These are phyloP conservation scores for Celoporthe dispersa DNA, from an alignment of 2,329 filamentous ascomycete species.

Conservation along the genomic window DNA sequence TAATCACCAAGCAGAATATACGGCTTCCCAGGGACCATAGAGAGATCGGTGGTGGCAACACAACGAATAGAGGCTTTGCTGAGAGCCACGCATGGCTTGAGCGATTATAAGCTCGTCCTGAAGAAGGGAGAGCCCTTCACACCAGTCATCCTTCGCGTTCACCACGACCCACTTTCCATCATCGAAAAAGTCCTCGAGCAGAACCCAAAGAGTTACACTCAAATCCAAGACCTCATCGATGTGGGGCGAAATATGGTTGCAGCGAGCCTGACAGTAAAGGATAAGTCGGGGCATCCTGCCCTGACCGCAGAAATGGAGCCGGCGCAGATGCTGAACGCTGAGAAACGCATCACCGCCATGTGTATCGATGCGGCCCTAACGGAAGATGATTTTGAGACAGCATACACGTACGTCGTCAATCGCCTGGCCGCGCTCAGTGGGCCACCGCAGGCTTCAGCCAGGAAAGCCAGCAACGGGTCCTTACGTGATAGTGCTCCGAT, in stretches of 20 bases:
- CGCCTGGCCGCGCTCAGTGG: constrained; percentile 54
- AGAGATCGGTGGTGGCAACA: constrained; percentile 53
- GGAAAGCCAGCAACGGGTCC: constrained; percentile 35
- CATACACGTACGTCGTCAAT: constrained; percentile 81
- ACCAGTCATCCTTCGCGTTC: constrained; percentile 77
- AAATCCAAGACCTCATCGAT: constrained; percentile 72
- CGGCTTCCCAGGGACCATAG: constrained; percentile 64
- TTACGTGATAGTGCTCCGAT: constrained; percentile 29
- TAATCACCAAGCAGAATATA: constrained; percentile 53
- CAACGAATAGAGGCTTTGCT: constrained; percentile 67
- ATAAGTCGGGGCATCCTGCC: constrained; percentile 37
- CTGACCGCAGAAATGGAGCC: constrained; percentile 36
- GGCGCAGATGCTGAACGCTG: constrained; percentile 47
- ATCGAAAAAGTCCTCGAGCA: constrained; percentile 76
- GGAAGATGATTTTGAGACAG: constrained; percentile 84
- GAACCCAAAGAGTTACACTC: constrained; percentile 74
- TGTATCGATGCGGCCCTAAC: constrained; percentile 73
- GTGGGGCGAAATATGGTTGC: constrained; percentile 71
- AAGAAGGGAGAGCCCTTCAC: constrained; percentile 82
- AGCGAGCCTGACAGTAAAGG: constrained; percentile 53
- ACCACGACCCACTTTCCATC: constrained; percentile 74
- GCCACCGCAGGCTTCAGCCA: constrained; percentile 24
- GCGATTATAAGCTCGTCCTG: constrained; percentile 76
- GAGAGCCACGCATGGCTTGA: constrained; percentile 73
- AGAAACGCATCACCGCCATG: constrained; percentile 76